Conservation (phyloP, 148 eudicot species). For the Simmondsia chinensis region DNA sequence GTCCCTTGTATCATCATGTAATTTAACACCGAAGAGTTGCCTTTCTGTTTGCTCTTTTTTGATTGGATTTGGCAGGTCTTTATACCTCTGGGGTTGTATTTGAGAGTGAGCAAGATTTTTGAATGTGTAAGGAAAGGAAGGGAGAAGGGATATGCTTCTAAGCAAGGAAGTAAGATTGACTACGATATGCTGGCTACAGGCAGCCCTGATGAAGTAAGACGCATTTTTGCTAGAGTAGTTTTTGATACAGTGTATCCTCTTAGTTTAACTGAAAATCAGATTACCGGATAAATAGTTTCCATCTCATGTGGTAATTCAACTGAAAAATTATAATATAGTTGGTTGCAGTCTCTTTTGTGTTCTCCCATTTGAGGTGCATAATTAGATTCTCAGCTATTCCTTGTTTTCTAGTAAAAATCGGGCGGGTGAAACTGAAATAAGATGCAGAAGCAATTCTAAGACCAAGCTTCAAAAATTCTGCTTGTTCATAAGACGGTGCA, state of each 20-base stretch:
- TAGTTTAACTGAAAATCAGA: slow-evolving; percentile 1
- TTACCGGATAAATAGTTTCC: not conserved
- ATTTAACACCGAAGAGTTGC: too few relatives aligned
- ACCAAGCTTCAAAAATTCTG: too few relatives aligned
- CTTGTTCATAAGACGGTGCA: too few relatives aligned
- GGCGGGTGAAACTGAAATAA: too few relatives aligned
- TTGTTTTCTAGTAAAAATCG: too few relatives aligned
- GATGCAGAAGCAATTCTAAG: too few relatives aligned
- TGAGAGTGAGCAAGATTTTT: slow-evolving; percentile 42
- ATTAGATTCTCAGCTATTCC: too few relatives aligned
- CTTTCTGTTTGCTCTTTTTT: not conserved
- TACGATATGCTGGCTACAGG: slow-evolving; percentile 52
- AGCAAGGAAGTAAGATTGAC: slow-evolving; percentile 57
- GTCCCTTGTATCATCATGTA: too few relatives aligned
- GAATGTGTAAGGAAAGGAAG: slow-evolving; percentile 48
- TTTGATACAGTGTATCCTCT: slow-evolving; percentile 70
- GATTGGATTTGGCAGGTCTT: slow-evolving; percentile 52
- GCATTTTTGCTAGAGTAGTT: slow-evolving; percentile 71
- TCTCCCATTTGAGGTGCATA: too few relatives aligned
- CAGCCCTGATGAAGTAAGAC: slow-evolving; percentile 52
- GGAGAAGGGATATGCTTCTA: slow-evolving; percentile 37
- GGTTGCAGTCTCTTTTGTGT: too few relatives aligned
- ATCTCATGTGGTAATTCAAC: too few relatives aligned
- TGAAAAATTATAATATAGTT: too few relatives aligned
- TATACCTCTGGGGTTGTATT: slow-evolving; percentile 42